Percentiles rank a stretch among this genome's conserved stretches.
Conservation (phyloP, 805 yeast genomes). For the Henningerozyma blattae region DNA sequence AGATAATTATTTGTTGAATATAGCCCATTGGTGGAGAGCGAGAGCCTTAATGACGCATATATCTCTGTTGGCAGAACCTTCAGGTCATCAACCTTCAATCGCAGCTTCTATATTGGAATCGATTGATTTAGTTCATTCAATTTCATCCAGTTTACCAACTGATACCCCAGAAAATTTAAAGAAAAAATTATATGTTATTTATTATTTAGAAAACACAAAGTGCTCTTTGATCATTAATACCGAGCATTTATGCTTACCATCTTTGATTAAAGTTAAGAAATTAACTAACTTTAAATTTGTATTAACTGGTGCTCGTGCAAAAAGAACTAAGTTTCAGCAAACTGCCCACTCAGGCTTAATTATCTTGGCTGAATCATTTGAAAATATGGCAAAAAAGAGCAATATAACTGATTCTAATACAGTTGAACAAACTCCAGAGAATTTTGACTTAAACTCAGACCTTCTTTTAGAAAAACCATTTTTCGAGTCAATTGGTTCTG, state of each 20-base stretch:
- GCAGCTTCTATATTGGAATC: slow-evolving; percentile 24
- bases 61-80: slow-evolving; percentile 51
- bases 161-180: slow-evolving; percentile 21
- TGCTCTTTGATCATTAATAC: slow-evolving; percentile 48
- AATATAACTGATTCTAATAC: slow-evolving; percentile 6
- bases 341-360: slow-evolving; percentile 62
- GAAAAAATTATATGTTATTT: slow-evolving; percentile 33
- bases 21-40: slow-evolving; percentile 65
- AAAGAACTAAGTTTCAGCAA: slow-evolving; percentile 72
- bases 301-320: slow-evolving; percentile 81
- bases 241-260: slow-evolving; percentile 47
- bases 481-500: slow-evolving; percentile 48
- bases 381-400: slow-evolving; percentile 1
- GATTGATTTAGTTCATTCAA: slow-evolving; percentile 18
- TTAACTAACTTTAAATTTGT: slow-evolving; percentile 50
- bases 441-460: slow-evolving; percentile 59
- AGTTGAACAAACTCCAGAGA: slow-evolving; percentile 34
- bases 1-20: slow-evolving; percentile 30
- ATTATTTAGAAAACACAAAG: slow-evolving; percentile 58
- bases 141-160: slow-evolving; percentile 14
- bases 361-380: slow-evolving; percentile 50
- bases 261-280: slow-evolving; percentile 42
- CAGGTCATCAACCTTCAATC: slow-evolving; percentile 32
- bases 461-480: slow-evolving; percentile 62
- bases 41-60: slow-evolving; percentile 54